Percentiles rank a stretch among this genome's conserved stretches.
Conservation (phyloP, 306 rosid genomes). For the Notholithocarpus densiflorus region DNA sequence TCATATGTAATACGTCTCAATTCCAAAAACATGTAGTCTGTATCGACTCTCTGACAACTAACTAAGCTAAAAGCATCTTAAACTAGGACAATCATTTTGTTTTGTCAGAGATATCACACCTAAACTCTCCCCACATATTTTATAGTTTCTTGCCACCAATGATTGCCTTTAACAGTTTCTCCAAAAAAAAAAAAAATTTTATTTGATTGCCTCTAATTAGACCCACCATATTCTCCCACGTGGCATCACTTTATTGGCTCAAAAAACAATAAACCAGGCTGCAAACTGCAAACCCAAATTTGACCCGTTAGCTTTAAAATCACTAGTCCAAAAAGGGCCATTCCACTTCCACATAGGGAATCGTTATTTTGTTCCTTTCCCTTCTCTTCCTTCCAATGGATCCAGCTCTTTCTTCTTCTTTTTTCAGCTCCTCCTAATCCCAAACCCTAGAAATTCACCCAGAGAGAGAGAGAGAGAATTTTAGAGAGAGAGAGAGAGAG, state of each 20-base stretch:
- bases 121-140: too few relatives aligned
- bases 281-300: background rate
- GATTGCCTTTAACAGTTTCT: background rate
- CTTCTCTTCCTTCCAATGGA: background rate
- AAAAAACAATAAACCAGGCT: too few relatives aligned
- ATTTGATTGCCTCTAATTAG: background rate
- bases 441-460: slow-evolving; percentile 19
- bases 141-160: background rate
- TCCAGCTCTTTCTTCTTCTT: background rate
- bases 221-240: background rate
- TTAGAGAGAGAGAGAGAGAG: background rate
- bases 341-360: background rate
- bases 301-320: background rate
- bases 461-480: background rate
- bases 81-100: background rate
- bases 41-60: too few relatives aligned
- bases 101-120: too few relatives aligned
- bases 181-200: too few relatives aligned
- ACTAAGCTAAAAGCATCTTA: too few relatives aligned
- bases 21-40: too few relatives aligned
- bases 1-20: too few relatives aligned
- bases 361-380: background rate
- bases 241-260: background rate
- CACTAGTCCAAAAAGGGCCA: too few relatives aligned
- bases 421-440: slow-evolving; percentile 9